Evolutionary conservation across 768 basidiomycete genomes (phyloP).

Genomic region (Psilocybe azurescens): DNA sequence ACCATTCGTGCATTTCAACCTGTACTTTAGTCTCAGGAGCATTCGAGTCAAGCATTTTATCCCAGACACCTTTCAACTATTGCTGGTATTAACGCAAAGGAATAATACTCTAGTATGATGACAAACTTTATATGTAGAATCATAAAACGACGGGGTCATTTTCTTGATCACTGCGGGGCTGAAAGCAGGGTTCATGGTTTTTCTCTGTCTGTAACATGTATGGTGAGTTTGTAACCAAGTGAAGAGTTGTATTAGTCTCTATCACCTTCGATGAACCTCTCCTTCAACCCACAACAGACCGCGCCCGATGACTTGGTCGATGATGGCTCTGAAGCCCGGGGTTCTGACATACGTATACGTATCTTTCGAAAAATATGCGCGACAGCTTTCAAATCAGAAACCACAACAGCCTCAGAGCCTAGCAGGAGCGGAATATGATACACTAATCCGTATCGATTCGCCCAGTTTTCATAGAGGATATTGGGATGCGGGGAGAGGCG

Average conservation of each 20-base stretch:
- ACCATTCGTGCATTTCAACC: constrained; percentile 57
- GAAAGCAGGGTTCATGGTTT: constrained; percentile 20
- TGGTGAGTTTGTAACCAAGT: not conserved
- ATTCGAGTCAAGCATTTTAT: constrained; percentile 26
- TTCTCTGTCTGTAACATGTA: constrained; percentile 19
- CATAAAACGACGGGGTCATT: constrained; percentile 15
- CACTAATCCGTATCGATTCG: constrained; percentile 27
- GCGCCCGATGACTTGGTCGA: constrained; percentile 37
- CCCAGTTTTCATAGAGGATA: constrained; percentile 28
- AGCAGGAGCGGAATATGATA: constrained; percentile 24
- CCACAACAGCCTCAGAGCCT: constrained; percentile 26
- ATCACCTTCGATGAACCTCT: constrained; percentile 47
- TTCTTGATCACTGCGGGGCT: constrained; percentile 10
- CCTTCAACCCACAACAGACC: constrained; percentile 46
- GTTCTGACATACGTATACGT: constrained; percentile 30
- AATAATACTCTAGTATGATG: not conserved
- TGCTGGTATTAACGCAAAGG: not conserved
- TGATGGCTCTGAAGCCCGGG: constrained; percentile 26
- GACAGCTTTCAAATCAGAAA: constrained; percentile 32
- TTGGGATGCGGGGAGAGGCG: constrained; percentile 20
- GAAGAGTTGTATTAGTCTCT: not conserved
- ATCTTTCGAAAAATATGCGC: constrained; percentile 29
- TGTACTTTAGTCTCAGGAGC: constrained; percentile 10
- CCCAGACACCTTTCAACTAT: constrained; percentile 36
- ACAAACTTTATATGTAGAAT: constrained; percentile 17